A percentile compares a stretch with the other conserved stretches of the same genome.
Conservation (phyloP, 352 stramenopile genomes). For the Phytophthora fragariae region DNA sequence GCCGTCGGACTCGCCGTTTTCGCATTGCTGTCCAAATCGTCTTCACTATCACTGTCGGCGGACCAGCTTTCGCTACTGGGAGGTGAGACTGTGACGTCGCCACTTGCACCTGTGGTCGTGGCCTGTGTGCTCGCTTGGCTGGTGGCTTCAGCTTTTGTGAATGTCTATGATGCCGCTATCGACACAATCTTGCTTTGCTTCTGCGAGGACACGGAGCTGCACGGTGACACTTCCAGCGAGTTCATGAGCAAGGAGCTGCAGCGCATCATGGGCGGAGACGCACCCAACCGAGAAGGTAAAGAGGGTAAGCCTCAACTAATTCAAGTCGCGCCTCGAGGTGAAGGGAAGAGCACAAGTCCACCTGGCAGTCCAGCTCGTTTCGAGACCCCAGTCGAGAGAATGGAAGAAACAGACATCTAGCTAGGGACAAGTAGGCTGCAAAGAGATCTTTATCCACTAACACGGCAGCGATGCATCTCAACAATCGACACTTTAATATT, state of each 20-base stretch:
- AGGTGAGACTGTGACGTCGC: constrained; percentile 77
- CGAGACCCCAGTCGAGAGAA: constrained; percentile 25
- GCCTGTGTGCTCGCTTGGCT: constrained; percentile 89
- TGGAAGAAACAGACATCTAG: constrained; percentile 57
- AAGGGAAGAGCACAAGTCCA: constrained; percentile 11
- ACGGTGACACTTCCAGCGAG: constrained; percentile 64
- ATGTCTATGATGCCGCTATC: constrained; percentile 95
- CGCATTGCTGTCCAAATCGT: constrained; percentile 46
- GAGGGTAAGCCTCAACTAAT: constrained; percentile 48
- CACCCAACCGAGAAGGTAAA: neutral
- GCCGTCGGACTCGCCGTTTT: constrained; percentile 56
- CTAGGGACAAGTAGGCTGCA: neutral
- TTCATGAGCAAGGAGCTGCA: constrained; percentile 86
- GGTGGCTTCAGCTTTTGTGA: constrained; percentile 90
- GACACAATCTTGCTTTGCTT: constrained; percentile 97
- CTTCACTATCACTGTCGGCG: constrained; percentile 36
- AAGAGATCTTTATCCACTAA: neutral
- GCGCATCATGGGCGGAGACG: constrained; percentile 59
- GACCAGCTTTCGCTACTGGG: constrained; percentile 70
- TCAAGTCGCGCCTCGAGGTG: constrained; percentile 37
- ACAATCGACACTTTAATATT: neutral
- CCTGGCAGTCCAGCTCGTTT: constrained; percentile 9
- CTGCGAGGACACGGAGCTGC: constrained; percentile 90
- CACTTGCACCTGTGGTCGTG: constrained; percentile 92
- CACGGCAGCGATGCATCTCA: neutral